Evolutionary conservation across 306 rosid species (phyloP), one percentile per base, ranked within the genome.

Genomic region (Potentilla sterilis): DNA sequence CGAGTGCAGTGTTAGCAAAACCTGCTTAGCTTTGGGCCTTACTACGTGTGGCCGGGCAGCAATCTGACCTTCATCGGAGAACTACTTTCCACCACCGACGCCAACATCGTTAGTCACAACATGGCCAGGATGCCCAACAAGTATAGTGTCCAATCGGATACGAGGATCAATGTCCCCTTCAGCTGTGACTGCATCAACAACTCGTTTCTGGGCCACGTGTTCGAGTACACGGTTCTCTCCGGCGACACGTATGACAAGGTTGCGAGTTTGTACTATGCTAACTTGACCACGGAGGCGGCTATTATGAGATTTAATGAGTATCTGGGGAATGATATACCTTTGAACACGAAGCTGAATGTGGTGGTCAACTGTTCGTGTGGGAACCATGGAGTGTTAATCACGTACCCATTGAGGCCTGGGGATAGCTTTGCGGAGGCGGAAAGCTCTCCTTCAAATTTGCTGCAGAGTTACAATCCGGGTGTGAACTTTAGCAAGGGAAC

Each of bases 21-120:
- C 78, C 12, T 93, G 98, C 82, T 83, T 28, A 19, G 98, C 98
- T 76, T 61, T 89, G 51, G 98, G 88, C 91, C 96, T 2, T 88
- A 85, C 78, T 78, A 47, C 51, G 46, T 86, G 2, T 11, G 11
- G 77, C 6, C 9, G 5, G 4, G 1, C 0, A 4, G 84, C 24
- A 0, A 4, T 28, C 37, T 92, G 1, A 0, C 28, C 3, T 21
- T 41, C 8, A 43, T 88, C 18, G 22, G 82, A 0, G 0, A 8
- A 9, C 19, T 66, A 10, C 67, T 89, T 80, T 1, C 46, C n/a
- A 38, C 81, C 9, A 24, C 2, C 12, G 48, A 12, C 15, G 80
- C 66, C 0, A 77, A 0, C 16, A 78, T 89, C 52, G 69, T 4
- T 1, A 70, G 54, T 40, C 86, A 78, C 81, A 91, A 89, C 70